Base-by-base conservation (phyloP, 768 basidiomycete genomes). In the Heimioporus sp. region DNA sequence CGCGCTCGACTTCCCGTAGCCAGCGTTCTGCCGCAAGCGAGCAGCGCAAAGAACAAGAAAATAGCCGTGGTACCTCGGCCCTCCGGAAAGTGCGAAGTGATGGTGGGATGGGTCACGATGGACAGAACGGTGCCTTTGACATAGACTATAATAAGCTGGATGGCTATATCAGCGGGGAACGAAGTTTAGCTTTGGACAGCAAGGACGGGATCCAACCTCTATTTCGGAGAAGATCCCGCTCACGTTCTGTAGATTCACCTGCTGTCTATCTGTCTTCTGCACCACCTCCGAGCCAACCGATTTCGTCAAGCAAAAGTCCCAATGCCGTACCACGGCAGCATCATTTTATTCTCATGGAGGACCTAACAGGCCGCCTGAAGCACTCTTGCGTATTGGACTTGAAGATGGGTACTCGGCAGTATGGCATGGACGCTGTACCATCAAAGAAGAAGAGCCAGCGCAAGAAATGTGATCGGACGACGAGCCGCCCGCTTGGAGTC, bases 351-450 rank as follows among this genome's bases (percentile, higher is more conserved):
- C 80, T 98, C 60, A 97, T 99, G 94, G 97, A 99, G 71, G 97
- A 99, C 65, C 75, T 99, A 43, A 99, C 97, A 3, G 97, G 97
- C 21, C 77, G 89, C 32, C 70, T 97, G 64, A 95, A 90, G 70
- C 82, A 80, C 45, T 91, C 97, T 10, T 99, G 97, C 64, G 96
- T 99, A 38, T 82, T 98, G 63, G 97, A 99, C 70, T 76, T 99
- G 61, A 99, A 99, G 77, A 98, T 98, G 97, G 97, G 97, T n/a
- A 98, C 95, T 30, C 79, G 97, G 32, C 97, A 99, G 73, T 98
- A 98, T 70, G 97, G 97, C 17, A 90, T 96, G 74, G 92, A 97
- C 60, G 97, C 97, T 21, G 89, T 87, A 10, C 73, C 85, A 1
- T 76, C 83, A 47, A 99, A 99, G 76, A 98, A 97, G 81, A 94